A percentile compares a stretch with the other conserved stretches of the same genome.
Conservation (phyloP, 345 rosid species). For the Lepidium africanum region DNA sequence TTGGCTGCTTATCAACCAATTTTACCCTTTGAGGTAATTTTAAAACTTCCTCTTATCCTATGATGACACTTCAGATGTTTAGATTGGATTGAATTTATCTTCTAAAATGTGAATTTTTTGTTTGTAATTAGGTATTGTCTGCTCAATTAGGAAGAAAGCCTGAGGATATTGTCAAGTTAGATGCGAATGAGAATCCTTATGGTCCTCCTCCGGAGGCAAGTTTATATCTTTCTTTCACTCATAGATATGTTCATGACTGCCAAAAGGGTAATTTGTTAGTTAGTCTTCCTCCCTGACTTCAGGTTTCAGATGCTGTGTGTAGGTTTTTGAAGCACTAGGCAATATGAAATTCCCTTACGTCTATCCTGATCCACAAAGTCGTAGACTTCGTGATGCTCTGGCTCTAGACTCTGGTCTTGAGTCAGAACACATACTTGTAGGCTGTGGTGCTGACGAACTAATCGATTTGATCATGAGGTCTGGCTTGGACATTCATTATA, state of each 20-base stretch:
- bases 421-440: conserved; percentile 76
- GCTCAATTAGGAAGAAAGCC: conserved; percentile 80
- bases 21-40: conserved; percentile 80
- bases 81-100: background rate
- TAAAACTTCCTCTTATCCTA: background rate
- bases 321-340: conserved; percentile 92
- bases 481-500: conserved; percentile 1
- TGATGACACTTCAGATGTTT: background rate
- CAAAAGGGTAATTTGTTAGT: background rate
- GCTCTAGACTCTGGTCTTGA: conserved; percentile 86
- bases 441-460: conserved; percentile 96
- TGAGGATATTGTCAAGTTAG: conserved; percentile 89
- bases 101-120: background rate
- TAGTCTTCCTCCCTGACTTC: background rate
- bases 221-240: background rate
- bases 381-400: conserved; percentile 70
- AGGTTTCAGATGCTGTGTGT: conserved; percentile 35
- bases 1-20: conserved; percentile 85
- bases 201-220: conserved; percentile 99
- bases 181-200: conserved; percentile 98
- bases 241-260: background rate
- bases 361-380: conserved; percentile 90
- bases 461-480: conserved; percentile 98
- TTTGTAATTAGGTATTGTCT: conserved; percentile 55
- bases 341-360: conserved; percentile 78